Conservation (phyloP, 2,329 filamentous ascomycete genomes). For the Fusarium oxysporum region DNA sequence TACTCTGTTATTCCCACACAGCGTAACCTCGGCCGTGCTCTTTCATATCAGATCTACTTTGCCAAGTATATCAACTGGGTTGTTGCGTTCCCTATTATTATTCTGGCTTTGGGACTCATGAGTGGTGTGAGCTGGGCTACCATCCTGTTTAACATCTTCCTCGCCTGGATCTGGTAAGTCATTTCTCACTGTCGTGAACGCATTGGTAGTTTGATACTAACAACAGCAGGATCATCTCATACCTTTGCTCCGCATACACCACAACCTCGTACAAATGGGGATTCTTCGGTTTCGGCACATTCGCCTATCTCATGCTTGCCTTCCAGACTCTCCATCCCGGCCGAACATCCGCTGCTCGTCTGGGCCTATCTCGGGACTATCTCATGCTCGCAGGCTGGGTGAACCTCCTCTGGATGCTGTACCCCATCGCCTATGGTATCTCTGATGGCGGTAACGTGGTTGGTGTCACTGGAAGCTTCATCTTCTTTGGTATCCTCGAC, state of each 20-base stretch:
- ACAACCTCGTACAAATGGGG: conserved; percentile 67
- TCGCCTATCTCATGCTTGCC: conserved; percentile 59
- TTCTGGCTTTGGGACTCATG: conserved; percentile 61
- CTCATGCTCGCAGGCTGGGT: conserved; percentile 58
- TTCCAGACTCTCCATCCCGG: conserved; percentile 57
- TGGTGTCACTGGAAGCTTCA: conserved; percentile 26
- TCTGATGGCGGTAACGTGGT: conserved; percentile 34
- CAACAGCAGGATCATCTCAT: conserved; percentile 54
- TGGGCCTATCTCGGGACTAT: conserved; percentile 60
- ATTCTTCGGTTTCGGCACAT: conserved; percentile 65
- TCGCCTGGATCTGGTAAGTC: conserved; percentile 61
- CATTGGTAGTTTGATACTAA: neutral
- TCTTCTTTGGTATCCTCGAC: conserved; percentile 65
- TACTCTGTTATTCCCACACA: conserved; percentile 55
- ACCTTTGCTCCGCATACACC: conserved; percentile 62
- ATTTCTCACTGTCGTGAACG: too few relatives aligned
- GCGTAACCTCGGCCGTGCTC: conserved; percentile 31
- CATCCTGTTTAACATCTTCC: conserved; percentile 62
- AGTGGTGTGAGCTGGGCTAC: conserved; percentile 68
- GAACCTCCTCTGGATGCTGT: conserved; percentile 66
- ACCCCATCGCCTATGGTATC: conserved; percentile 61
- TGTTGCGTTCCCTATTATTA: conserved; percentile 60
- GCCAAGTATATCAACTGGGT: conserved; percentile 68
- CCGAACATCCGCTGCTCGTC: conserved; percentile 52
- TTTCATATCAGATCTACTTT: conserved; percentile 64